Evolutionary conservation across 2,329 filamentous ascomycete genomes (phyloP).

Genomic region (Xylariaceae sp.): DNA sequence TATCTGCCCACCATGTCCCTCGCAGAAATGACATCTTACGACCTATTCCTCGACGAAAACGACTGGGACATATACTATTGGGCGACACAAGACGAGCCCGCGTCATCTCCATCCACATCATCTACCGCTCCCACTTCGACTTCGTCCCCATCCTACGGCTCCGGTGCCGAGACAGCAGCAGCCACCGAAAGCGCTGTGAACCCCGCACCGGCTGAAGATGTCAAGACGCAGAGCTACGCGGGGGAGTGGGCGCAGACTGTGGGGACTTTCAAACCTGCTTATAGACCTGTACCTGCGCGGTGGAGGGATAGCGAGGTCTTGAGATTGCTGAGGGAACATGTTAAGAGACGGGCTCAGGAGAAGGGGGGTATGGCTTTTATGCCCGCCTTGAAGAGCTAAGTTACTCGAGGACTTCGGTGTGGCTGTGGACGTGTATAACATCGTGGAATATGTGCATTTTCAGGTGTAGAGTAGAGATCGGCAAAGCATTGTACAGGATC

Average conservation of each 20-base stretch:
- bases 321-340: constrained; percentile 73
- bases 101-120: constrained; percentile 34
- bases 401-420: too few relatives aligned
- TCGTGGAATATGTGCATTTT: too few relatives aligned
- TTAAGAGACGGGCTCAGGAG: constrained; percentile 61
- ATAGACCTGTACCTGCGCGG: constrained; percentile 80
- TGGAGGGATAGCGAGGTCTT: constrained; percentile 86
- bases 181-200: constrained; percentile 28
- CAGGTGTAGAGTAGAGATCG: too few relatives aligned
- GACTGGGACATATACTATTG: constrained; percentile 99
- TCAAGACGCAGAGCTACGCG: constrained; percentile 34
- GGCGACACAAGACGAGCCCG: constrained; percentile 79
- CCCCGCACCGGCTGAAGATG: constrained; percentile 19
- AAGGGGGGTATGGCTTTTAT: constrained; percentile 55
- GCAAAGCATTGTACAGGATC: too few relatives aligned
- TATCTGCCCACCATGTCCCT: constrained; percentile 73
- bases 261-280: constrained; percentile 90
- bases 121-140: constrained; percentile 24
- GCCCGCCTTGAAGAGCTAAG: constrained; percentile 42
- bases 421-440: too few relatives aligned
- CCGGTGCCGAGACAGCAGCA: constrained; percentile 15
- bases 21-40: constrained; percentile 77
- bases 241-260: constrained; percentile 98
- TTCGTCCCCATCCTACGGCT: constrained; percentile 47
- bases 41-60: constrained; percentile 94